These are phyloP conservation scores for Aspergillus sp. DNA, from an alignment of 2,329 filamentous ascomycete species.

Conservation along the genomic window DNA sequence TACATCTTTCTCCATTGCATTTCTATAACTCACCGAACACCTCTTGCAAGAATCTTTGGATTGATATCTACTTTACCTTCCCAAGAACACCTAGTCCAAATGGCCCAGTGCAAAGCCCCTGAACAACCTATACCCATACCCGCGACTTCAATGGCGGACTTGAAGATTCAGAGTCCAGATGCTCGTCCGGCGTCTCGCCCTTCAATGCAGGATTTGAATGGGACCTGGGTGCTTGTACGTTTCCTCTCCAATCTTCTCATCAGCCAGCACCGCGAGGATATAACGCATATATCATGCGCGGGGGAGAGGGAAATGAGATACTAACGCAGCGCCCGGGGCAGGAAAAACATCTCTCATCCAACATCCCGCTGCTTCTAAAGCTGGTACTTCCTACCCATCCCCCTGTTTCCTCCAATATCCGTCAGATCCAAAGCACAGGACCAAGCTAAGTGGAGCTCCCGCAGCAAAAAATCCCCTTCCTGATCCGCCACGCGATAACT, in stretches of 20 bases:
- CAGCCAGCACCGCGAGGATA: not conserved
- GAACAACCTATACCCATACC: not conserved
- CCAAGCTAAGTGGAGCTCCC: too few relatives aligned
- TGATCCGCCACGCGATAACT: not conserved
- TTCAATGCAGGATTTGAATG: not conserved
- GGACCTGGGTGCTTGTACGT: not conserved
- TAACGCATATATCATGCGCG: not conserved
- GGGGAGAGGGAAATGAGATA: not conserved
- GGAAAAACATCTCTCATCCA: not conserved
- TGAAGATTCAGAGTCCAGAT: not conserved
- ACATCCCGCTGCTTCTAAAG: not conserved
- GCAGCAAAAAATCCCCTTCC: slow-evolving; percentile 8
- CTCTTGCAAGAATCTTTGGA: not conserved
- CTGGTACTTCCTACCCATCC: not conserved
- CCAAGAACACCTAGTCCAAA: not conserved
- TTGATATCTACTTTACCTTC: not conserved
- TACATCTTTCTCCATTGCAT: not conserved
- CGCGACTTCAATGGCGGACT: not conserved
- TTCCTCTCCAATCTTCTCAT: not conserved
- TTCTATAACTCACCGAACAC: not conserved
- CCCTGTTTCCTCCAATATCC: not conserved
- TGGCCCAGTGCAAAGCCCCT: not conserved
- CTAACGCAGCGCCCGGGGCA: not conserved
- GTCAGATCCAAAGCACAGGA: not conserved
- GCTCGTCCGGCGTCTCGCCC: not conserved